A percentile compares a stretch with the other conserved stretches of the same genome.
Conservation (phyloP, 1,284 basidiomycete species). For the Pseudozyma thailandica region DNA sequence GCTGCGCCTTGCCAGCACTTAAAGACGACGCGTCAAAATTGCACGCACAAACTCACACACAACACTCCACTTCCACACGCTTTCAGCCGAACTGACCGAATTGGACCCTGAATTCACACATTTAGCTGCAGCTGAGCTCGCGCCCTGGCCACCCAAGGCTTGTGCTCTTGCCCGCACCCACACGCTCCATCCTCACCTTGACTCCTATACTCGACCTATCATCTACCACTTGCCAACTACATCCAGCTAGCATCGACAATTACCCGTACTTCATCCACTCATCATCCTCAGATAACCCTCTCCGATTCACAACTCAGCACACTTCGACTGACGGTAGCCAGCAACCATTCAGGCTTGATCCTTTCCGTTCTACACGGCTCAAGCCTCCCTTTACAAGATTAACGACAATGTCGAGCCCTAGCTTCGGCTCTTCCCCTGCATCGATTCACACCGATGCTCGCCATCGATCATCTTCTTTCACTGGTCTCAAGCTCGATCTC, state of each 20-base stretch:
- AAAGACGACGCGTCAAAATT: background rate
- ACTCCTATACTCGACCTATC: background rate
- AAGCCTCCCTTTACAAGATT: no score
- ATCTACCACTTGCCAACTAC: background rate
- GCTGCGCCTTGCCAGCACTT: background rate
- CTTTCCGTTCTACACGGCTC: no score
- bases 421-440: slow-evolving; percentile 20
- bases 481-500: slow-evolving; percentile 34
- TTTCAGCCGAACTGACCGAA: slow-evolving; percentile 4
- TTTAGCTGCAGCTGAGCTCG: background rate
- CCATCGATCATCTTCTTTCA: slow-evolving; percentile 28
- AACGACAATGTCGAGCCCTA: slow-evolving; percentile 39
- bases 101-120: slow-evolving; percentile 33
- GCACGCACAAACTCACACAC: background rate
- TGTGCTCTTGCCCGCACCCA: no score
- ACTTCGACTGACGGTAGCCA: no score
- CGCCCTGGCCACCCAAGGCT: slow-evolving; percentile 25
- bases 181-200: background rate
- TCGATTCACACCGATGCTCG: slow-evolving; percentile 9
- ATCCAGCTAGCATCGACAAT: no score
- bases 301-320: no score
- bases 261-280: no score
- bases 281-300: no score
- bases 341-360: no score
- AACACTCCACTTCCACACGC: background rate